Evolutionary conservation across 2,329 filamentous ascomycete species (phyloP).

Genomic region (Aspergillus brunneoviolaceus): DNA sequence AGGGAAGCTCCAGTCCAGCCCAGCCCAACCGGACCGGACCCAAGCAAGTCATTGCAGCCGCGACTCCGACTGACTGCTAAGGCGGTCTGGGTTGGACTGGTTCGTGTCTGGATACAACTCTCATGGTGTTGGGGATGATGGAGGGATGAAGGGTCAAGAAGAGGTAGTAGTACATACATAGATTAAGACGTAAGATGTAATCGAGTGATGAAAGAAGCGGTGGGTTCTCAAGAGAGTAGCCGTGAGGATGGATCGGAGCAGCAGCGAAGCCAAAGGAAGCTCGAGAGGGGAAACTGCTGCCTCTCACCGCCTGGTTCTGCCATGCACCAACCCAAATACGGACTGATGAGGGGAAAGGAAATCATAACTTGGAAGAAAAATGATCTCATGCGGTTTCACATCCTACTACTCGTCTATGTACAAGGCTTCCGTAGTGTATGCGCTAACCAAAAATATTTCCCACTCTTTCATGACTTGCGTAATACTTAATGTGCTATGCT

Average conservation of each 20-base stretch:
- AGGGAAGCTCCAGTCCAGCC: not conserved
- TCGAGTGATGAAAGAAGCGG: not conserved
- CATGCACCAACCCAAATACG: not conserved
- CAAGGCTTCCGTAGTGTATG: not conserved
- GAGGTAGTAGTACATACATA: not conserved
- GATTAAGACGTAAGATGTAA: not conserved
- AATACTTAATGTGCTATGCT: too few species aligned
- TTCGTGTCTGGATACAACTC: not conserved
- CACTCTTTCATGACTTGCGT: too few species aligned
- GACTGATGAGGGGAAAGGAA: too few species aligned
- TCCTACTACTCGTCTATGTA: not conserved
- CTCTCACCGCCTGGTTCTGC: slow-evolving; percentile 13
- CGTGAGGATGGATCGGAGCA: not conserved
- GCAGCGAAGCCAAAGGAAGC: slow-evolving; percentile 1
- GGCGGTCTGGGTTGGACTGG: slow-evolving; percentile 9
- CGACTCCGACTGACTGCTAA: slow-evolving; percentile 1
- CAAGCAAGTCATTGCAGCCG: not conserved
- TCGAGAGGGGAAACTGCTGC: slow-evolving; percentile 5
- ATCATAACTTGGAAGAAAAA: not conserved
- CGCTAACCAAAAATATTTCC: too few species aligned
- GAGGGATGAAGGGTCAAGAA: not conserved
- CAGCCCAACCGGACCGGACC: not conserved
- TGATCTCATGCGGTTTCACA: not conserved
- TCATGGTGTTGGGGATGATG: not conserved
- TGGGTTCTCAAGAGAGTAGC: not conserved